Evolutionary conservation across 2,329 filamentous ascomycete genomes (phyloP).

Genomic region (Penicillium sp.): DNA sequence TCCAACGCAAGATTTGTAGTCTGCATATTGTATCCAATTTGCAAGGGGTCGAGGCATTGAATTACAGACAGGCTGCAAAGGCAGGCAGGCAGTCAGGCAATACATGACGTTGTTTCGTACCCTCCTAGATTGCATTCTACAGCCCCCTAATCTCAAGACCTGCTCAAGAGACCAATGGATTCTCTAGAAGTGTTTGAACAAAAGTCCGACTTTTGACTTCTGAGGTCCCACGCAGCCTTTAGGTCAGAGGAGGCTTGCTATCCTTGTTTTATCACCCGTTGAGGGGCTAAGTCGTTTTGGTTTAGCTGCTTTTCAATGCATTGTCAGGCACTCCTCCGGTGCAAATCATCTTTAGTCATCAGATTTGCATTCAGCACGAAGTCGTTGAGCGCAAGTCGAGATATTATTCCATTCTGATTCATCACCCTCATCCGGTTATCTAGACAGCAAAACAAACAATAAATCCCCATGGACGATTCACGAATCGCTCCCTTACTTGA

Average conservation of each 20-base stretch:
- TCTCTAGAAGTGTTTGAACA: too few relatives aligned
- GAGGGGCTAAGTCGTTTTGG: background rate
- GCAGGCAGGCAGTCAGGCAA: too few relatives aligned
- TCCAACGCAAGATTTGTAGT: too few relatives aligned
- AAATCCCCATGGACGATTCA: background rate
- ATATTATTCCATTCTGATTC: background rate
- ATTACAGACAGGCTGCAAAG: too few relatives aligned
- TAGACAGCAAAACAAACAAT: background rate
- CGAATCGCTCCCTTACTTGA: background rate
- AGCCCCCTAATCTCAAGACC: too few relatives aligned
- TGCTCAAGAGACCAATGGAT: too few relatives aligned
- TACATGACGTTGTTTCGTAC: too few relatives aligned
- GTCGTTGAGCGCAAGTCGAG: background rate
- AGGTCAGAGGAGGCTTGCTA: background rate
- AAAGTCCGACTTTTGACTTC: too few relatives aligned
- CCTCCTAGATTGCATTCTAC: too few relatives aligned
- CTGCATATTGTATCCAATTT: too few relatives aligned
- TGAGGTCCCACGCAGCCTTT: too few relatives aligned
- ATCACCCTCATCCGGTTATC: background rate
- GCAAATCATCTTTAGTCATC: slow-evolving; percentile 1
- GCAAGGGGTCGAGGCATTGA: too few relatives aligned
- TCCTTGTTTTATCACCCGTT: background rate
- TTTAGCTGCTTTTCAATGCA: background rate
- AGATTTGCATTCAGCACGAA: background rate
- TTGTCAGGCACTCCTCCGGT: background rate